phyloP scores from a whole-genome alignment of 2,329 filamentous ascomycete genomes.

The Aspergillus fischeri region DNA sequence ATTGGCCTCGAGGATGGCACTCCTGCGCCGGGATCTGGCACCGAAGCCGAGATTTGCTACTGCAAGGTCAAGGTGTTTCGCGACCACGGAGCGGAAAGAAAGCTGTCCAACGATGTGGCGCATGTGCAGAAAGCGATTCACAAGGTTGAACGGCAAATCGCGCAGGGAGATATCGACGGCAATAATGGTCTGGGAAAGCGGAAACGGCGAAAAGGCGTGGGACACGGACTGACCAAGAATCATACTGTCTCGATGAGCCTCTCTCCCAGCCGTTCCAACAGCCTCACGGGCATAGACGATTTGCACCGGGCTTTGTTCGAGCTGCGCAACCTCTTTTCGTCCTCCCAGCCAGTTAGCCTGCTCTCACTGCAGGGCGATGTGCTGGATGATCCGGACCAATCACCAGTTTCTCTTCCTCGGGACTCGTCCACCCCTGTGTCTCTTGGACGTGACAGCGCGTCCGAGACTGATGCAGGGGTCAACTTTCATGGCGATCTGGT shows the following conservation, averaged over 20 bases:
- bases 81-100: conserved; percentile 86
- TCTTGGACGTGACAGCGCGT: neutral
- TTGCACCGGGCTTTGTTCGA: conserved; percentile 30
- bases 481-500: neutral
- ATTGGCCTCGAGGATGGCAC: conserved; percentile 45
- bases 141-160: conserved; percentile 85
- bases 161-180: conserved; percentile 60
- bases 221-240: neutral
- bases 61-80: conserved; percentile 93
- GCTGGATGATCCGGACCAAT: conserved; percentile 36
- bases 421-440: conserved; percentile 15
- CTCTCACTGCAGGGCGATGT: conserved; percentile 32
- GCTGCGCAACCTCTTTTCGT: conserved; percentile 36
- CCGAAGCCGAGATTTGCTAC: conserved; percentile 60
- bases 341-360: conserved; percentile 30
- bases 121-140: conserved; percentile 93
- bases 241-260: conserved; percentile 15
- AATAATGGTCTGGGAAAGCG: conserved; percentile 49
- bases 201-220: conserved; percentile 52
- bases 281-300: conserved; percentile 65
- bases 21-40: neutral
- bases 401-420: conserved; percentile 28
- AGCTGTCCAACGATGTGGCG: conserved; percentile 83
- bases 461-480: neutral
- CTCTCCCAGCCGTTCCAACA: conserved; percentile 42